Conservation (phyloP, 1,284 basidiomycete genomes). For the Malassezia globosa region DNA sequence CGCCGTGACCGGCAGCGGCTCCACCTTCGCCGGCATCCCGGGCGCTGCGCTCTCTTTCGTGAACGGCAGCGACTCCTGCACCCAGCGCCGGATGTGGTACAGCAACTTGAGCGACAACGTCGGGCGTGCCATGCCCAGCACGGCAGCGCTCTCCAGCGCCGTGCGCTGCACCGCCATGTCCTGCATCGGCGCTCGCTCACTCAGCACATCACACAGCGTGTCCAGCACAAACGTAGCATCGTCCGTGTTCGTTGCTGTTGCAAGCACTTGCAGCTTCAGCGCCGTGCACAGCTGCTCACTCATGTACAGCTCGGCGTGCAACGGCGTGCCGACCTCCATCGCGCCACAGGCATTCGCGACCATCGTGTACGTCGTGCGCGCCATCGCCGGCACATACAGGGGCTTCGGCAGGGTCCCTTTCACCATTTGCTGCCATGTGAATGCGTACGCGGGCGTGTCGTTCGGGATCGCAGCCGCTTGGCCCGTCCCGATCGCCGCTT, state of each 20-base stretch:
- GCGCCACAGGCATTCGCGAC: neutral
- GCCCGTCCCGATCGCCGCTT: conserved; percentile 54
- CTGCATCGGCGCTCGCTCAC: conserved; percentile 66
- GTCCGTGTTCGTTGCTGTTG: conserved; percentile 58
- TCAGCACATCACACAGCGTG: conserved; percentile 64
- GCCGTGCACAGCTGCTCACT: conserved; percentile 28
- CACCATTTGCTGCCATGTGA: neutral
- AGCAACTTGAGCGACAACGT: conserved; percentile 66
- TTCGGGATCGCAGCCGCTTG: neutral
- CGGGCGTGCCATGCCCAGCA: conserved; percentile 73
- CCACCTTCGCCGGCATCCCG: too few species aligned
- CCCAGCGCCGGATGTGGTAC: conserved; percentile 70
- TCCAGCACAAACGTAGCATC: conserved; percentile 59
- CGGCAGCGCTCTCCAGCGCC: conserved; percentile 66
- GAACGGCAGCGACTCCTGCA: conserved; percentile 73
- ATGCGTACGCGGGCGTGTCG: neutral
- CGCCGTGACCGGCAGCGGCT: neutral
- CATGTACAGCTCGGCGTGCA: conserved; percentile 24
- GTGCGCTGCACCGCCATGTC: conserved; percentile 74
- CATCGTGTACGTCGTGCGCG: neutral
- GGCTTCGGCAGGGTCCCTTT: conserved; percentile 60
- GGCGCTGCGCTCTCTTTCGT: conserved; percentile 57
- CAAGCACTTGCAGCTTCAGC: conserved; percentile 77
- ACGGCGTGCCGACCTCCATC: neutral
- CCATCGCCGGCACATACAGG: conserved; percentile 57